These are phyloP conservation scores for Pseudevernia furfuracea DNA, from an alignment of 495 filamentous ascomycete species.

Conservation along the genomic window DNA sequence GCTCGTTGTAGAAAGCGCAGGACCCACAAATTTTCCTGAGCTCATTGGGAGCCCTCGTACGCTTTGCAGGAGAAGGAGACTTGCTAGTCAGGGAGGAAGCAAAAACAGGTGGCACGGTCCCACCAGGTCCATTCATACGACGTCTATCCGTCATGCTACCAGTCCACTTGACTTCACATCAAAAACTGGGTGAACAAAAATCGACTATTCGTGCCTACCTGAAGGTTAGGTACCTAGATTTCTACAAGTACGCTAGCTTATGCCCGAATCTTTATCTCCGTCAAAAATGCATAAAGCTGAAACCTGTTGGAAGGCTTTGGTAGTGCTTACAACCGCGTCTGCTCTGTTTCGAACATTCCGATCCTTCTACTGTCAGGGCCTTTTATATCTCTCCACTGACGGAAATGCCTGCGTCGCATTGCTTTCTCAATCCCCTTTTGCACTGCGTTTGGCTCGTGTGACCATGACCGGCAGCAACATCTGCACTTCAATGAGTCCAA, in stretches of 20 bases:
- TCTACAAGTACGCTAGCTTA: not conserved
- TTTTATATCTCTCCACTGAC: not conserved
- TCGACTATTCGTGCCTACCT: not conserved
- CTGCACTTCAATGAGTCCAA: not conserved
- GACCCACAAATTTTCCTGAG: slow-evolving; percentile 77
- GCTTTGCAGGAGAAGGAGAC: slow-evolving; percentile 30
- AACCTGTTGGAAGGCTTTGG: not conserved
- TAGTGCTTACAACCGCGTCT: not conserved
- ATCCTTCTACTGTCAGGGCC: not conserved
- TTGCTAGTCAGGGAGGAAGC: slow-evolving; percentile 33
- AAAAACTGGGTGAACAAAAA: not conserved
- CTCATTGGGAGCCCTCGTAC: slow-evolving; percentile 52
- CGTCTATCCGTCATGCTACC: slow-evolving; percentile 55
- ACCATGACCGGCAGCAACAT: not conserved
- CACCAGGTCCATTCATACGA: slow-evolving; percentile 82
- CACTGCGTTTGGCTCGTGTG: not conserved
- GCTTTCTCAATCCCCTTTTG: not conserved
- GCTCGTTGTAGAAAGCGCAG: not conserved
- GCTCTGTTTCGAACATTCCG: too few relatives aligned
- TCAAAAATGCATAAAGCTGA: not conserved
- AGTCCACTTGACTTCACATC: not conserved
- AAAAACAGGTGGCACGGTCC: slow-evolving; percentile 70
- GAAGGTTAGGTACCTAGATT: too few relatives aligned
- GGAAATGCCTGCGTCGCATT: not conserved
- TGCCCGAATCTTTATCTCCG: too few relatives aligned